phyloP scores from a whole-genome alignment of 345 rosid genomes.

The Eucalyptus marginata region DNA sequence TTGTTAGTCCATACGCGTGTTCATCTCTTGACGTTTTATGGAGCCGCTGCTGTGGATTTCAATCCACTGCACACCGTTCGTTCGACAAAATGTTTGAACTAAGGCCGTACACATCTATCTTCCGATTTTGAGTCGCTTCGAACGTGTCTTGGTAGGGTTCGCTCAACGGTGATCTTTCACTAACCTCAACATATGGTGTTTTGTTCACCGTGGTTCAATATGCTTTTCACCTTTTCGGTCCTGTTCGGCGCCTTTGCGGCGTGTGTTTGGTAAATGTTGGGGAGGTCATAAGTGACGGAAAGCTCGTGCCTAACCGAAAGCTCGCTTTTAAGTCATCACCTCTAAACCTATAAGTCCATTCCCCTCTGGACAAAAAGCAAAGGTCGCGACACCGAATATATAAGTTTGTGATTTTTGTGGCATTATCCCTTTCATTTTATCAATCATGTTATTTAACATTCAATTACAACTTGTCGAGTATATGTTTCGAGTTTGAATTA shows the following conservation, averaged over 20 bases:
- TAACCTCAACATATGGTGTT: too few relatives aligned
- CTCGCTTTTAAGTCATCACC: too few relatives aligned
- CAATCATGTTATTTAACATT: background rate
- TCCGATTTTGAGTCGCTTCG: background rate
- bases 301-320: background rate
- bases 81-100: background rate
- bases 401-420: background rate
- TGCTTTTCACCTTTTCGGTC: background rate
- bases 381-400: fast-evolving
- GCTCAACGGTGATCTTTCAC: background rate
- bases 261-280: background rate
- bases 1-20: background rate
- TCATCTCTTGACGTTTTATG: background rate
- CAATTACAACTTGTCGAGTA: background rate
- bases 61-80: background rate
- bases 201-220: background rate
- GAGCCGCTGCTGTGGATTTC: background rate
- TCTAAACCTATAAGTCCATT: too few relatives aligned
- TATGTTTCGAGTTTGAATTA: background rate
- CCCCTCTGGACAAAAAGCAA: background rate
- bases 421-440: background rate
- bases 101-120: background rate
- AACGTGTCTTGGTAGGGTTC: background rate
- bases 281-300: background rate
- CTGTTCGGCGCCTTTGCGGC: background rate